phyloP scores from a whole-genome alignment of 805 yeast genomes.

The Candida peoriensis region DNA sequence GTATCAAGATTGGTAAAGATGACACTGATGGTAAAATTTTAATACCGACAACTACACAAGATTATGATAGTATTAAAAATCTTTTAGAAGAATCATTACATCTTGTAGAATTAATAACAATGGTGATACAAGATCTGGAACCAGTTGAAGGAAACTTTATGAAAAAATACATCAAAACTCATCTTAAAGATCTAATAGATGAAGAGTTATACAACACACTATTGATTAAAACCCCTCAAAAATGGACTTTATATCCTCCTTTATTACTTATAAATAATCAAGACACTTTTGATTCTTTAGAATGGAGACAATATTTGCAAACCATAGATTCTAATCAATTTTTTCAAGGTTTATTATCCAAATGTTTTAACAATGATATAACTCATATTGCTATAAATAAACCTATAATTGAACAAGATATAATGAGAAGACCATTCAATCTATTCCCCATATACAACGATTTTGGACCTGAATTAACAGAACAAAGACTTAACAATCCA shows the following conservation, averaged over 20 bases:
- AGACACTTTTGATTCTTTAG: slow-evolving; percentile 36
- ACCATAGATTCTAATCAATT: slow-evolving; percentile 6
- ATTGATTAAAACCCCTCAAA: slow-evolving; percentile 35
- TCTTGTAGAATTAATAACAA: no score
- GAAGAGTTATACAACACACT: neutral
- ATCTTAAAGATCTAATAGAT: no score
- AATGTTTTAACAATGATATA: slow-evolving; percentile 13
- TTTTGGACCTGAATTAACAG: slow-evolving; percentile 45
- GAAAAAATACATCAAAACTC: no score
- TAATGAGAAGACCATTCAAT: slow-evolving; percentile 60
- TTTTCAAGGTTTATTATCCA: slow-evolving; percentile 20
- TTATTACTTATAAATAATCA: slow-evolving; percentile 52
- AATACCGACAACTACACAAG: slow-evolving; percentile 17
- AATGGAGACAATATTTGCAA: slow-evolving; percentile 29
- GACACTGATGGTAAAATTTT: slow-evolving; percentile 13
- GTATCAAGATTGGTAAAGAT: slow-evolving; percentile 6
- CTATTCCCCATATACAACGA: slow-evolving; percentile 59
- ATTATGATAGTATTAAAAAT: neutral
- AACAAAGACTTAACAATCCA: slow-evolving; percentile 30
- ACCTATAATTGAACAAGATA: slow-evolving; percentile 55
- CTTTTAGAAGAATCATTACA: no score
- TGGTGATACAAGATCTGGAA: no score
- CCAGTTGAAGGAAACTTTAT: no score
- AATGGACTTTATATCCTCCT: slow-evolving; percentile 65
- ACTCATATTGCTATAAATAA: slow-evolving; percentile 69